Evolutionary conservation across 2,329 filamentous ascomycete genomes (phyloP), one percentile per base, ranked within the genome.

Genomic region (Penicillium sp.): DNA sequence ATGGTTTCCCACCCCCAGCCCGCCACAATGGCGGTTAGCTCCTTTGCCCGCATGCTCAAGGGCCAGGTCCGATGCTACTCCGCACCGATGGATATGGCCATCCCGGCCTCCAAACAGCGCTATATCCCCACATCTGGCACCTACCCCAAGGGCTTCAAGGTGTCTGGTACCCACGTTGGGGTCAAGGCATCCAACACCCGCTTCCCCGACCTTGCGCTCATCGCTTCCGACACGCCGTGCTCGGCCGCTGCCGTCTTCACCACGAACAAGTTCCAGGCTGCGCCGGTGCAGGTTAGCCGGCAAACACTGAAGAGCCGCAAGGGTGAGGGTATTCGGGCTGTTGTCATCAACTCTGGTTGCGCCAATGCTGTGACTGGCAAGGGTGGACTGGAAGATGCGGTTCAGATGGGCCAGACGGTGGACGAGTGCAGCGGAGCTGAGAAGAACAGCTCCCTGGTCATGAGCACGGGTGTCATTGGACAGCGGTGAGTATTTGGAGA

Each of bases 381-480:
- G 75, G 89, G 91, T 46, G 95, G 95, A 1, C 81, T 96, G 54
- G 89, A 96, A 71, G 93, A 99, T 81, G 95, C 95, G 10, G 83
- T 85, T 58, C 84, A 83, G 59, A 99, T 99, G 95, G 91, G 89
- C 16, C 79, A 80, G 61, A 87, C 86, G 63, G 91, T 93, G 6
- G 92, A 97, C 73, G 81, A 85, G 55, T 85, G 84, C 66, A 86
- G 86, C 62, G 76, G 76, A n/a, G 68, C 74, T 11, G 74, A 77
- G 44, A 79, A 81, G 49, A 79, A 83, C 39, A 83, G 82, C 65
- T 95, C 91, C n/a, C 82, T 99, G 50, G 94, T 98, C 61, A 98
- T 99, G 95, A 97, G 92, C 75, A 99, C 95, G 2, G 95, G 95
- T 55, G 95, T 99, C 46, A 99, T 99, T 73, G 95, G 95, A 9